Percentiles rank a stretch among this genome's conserved stretches.
Conservation (phyloP, 495 filamentous ascomycete species). For the Daldinia loculata region DNA sequence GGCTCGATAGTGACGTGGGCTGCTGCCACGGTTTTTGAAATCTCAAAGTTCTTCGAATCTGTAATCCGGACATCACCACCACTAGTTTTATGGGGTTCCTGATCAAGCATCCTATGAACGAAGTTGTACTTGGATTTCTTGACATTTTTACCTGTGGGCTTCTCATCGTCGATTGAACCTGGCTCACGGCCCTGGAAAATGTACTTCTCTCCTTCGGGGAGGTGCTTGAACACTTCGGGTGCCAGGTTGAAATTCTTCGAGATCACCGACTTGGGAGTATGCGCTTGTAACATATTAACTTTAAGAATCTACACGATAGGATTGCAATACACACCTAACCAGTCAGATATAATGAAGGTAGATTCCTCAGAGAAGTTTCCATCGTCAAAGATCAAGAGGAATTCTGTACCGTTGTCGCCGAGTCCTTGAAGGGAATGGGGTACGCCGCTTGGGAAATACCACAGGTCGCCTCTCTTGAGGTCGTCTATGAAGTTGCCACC, state of each 20-base stretch:
- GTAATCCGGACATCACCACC: constrained; percentile 70
- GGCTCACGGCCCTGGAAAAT: constrained; percentile 72
- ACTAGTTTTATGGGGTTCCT: constrained; percentile 60
- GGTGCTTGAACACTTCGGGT: constrained; percentile 65
- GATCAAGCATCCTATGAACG: constrained; percentile 68
- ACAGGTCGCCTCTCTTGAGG: constrained; percentile 73
- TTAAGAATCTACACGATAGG: neutral
- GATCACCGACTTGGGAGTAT: constrained; percentile 69
- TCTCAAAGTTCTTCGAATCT: constrained; percentile 71
- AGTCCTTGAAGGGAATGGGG: constrained; percentile 76
- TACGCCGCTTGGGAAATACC: constrained; percentile 78
- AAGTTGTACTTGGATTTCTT: constrained; percentile 68
- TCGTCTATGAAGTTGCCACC: constrained; percentile 75
- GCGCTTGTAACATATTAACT: constrained; percentile 50
- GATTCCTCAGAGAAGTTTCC: constrained; percentile 75
- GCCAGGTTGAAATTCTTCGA: constrained; percentile 71
- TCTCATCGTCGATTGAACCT: constrained; percentile 54
- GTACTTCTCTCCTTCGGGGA: constrained; percentile 70
- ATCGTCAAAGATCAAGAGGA: constrained; percentile 75
- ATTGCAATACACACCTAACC: constrained; percentile 59
- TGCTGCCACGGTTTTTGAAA: constrained; percentile 70
- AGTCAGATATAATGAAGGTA: constrained; percentile 73
- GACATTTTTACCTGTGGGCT: constrained; percentile 57
- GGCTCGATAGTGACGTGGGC: constrained; percentile 67
- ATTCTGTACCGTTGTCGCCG: constrained; percentile 71